phyloP scores from a whole-genome alignment of 2,329 filamentous ascomycete genomes.

The Dryadomyces quercus-mongolicae region DNA sequence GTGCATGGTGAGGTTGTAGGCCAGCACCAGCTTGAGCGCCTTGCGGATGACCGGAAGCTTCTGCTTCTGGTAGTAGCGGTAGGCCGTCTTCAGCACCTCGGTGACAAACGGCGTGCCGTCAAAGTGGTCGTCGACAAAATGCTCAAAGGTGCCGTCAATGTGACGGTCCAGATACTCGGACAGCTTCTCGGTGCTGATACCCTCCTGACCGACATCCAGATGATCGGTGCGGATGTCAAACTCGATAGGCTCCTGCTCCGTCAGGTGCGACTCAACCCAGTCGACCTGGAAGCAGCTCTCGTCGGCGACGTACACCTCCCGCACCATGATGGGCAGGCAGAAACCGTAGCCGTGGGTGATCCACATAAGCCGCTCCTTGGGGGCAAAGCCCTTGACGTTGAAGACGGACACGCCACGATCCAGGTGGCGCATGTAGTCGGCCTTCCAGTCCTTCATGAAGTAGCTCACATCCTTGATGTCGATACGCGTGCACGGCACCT shows the following conservation, averaged over 20 bases:
- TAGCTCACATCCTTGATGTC: constrained; percentile 98
- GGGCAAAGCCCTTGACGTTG: constrained; percentile 79
- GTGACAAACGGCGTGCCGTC: constrained; percentile 91
- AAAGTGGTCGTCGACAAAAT: constrained; percentile 92
- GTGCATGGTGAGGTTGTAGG: constrained; percentile 90
- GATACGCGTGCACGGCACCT: constrained; percentile 93
- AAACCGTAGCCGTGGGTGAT: constrained; percentile 95
- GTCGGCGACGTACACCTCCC: constrained; percentile 84
- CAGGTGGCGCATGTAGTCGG: constrained; percentile 86
- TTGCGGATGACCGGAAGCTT: constrained; percentile 85
- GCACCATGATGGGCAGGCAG: constrained; percentile 81
- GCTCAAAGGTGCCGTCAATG: constrained; percentile 82
- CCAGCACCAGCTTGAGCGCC: constrained; percentile 85
- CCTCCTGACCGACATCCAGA: constrained; percentile 79
- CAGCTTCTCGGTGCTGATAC: constrained; percentile 67
- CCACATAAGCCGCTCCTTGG: constrained; percentile 63
- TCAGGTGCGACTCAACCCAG: constrained; percentile 73
- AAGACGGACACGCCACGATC: constrained; percentile 79
- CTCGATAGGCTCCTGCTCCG: constrained; percentile 57
- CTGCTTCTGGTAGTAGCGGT: constrained; percentile 84
- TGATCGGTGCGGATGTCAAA: constrained; percentile 83
- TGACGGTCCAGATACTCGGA: constrained; percentile 93
- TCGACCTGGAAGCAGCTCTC: constrained; percentile 88
- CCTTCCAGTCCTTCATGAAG: constrained; percentile 99
- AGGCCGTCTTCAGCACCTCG: constrained; percentile 90